Evolutionary conservation across 2,329 filamentous ascomycete species (phyloP).

Genomic region (Paecilomyces sp.): DNA sequence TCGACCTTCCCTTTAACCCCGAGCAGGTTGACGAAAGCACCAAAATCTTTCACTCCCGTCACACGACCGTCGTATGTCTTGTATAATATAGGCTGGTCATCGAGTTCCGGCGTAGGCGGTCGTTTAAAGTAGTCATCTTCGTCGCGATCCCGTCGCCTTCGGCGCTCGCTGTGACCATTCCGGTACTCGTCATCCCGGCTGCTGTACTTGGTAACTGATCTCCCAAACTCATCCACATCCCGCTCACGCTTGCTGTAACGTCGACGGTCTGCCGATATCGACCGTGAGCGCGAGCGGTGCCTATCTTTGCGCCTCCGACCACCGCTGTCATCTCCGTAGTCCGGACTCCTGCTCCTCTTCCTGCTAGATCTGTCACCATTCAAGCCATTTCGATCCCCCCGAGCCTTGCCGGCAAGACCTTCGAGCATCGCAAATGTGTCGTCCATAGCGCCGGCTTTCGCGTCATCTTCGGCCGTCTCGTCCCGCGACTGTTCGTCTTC

Average conservation of each 20-base stretch:
- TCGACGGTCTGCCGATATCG: constrained; percentile 37
- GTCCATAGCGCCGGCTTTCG: constrained; percentile 65
- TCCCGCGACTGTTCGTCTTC: constrained; percentile 39
- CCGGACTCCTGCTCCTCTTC: constrained; percentile 50
- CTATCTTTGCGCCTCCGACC: constrained; percentile 35
- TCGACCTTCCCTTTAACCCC: constrained; percentile 84
- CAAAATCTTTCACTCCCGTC: constrained; percentile 91
- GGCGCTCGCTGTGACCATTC: constrained; percentile 39
- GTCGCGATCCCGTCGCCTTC: constrained; percentile 29
- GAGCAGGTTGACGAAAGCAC: constrained; percentile 86
- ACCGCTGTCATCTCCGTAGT: constrained; percentile 43
- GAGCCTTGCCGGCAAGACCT: constrained; percentile 64
- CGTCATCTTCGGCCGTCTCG: constrained; percentile 26
- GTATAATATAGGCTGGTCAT: constrained; percentile 71
- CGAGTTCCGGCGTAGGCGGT: constrained; percentile 65
- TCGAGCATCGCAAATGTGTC: constrained; percentile 92
- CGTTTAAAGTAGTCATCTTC: constrained; percentile 53
- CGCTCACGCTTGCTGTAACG: constrained; percentile 37
- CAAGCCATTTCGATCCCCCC: constrained; percentile 25
- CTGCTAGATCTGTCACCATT: constrained; percentile 34
- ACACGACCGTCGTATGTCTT: constrained; percentile 89
- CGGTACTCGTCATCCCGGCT: constrained; percentile 30
- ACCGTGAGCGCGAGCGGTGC: constrained; percentile 32
- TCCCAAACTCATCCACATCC: constrained; percentile 55
- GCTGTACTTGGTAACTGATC: constrained; percentile 35